Evolutionary conservation across 75 land plant genomes (phyloP).

Genomic region (Sequoiadendron giganteum): DNA sequence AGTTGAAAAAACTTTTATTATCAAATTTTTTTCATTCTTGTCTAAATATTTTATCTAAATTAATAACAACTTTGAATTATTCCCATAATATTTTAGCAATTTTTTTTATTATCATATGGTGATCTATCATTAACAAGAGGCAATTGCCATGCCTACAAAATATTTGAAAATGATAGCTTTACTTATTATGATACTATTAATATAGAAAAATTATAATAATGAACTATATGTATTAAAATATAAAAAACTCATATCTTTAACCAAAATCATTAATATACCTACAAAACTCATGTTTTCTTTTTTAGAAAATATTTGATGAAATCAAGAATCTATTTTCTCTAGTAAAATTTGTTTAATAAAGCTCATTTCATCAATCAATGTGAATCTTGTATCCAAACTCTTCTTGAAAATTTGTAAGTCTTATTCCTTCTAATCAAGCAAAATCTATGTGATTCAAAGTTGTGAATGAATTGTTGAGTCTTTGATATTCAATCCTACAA

Average conservation of each 20-base stretch:
- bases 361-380: not conserved
- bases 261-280: not conserved
- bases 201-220: too few species aligned
- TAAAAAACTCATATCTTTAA: not conserved
- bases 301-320: not conserved
- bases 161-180: too few species aligned
- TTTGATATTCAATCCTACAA: not conserved
- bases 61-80: too few species aligned
- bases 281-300: not conserved
- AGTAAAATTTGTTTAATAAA: not conserved
- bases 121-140: too few species aligned
- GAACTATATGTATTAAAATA: too few species aligned
- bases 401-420: not conserved
- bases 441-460: not conserved
- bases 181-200: too few species aligned
- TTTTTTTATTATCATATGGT: too few species aligned
- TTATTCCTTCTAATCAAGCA: not conserved
- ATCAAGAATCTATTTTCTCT: not conserved
- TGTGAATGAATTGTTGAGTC: not conserved
- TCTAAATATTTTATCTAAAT: too few species aligned
- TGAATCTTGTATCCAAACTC: not conserved
- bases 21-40: too few species aligned
- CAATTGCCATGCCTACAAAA: too few species aligned
- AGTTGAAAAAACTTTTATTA: too few species aligned
- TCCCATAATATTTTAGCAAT: too few species aligned